Evolutionary conservation across 177 flowering plant species (phyloP).

Genomic region (Vitis hybrid): DNA sequence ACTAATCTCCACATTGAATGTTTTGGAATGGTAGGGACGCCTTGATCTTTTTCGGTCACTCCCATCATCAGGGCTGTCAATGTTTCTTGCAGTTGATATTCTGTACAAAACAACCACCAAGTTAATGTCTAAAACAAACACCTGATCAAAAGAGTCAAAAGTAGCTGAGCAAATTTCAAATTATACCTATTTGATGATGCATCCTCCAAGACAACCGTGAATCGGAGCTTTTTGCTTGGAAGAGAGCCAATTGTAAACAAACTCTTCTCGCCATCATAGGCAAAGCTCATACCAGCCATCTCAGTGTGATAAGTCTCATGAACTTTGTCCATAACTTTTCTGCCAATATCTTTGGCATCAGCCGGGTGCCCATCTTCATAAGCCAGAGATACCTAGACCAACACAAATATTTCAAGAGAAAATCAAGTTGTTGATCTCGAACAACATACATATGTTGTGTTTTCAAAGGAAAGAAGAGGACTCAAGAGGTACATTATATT

Average conservation of each 20-base stretch:
- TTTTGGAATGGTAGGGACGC: conserved; percentile 8
- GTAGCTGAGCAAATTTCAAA: background rate
- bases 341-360: conserved; percentile 12
- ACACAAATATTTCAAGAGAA: background rate
- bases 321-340: conserved; percentile 13
- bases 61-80: background rate
- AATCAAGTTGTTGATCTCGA: background rate
- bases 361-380: conserved; percentile 15
- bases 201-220: conserved; percentile 16
- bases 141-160: background rate
- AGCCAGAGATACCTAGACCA: conserved; percentile 3
- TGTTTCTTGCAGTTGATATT: background rate
- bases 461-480: too few species aligned
- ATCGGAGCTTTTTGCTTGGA: conserved; percentile 18
- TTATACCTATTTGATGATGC: conserved; percentile 8
- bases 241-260: conserved; percentile 20
- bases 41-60: background rate
- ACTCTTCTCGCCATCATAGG: conserved; percentile 22
- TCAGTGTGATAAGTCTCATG: conserved; percentile 11
- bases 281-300: conserved; percentile 13
- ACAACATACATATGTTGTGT: background rate
- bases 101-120: background rate
- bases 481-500: conserved; percentile 28
- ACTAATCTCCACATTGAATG: conserved; percentile 11
- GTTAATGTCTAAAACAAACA: background rate